A percentile compares a stretch with the other conserved stretches of the same genome.
These are phyloP conservation scores for Neonectria neomacrospora DNA, from an alignment of 2,329 filamentous ascomycete genomes.

Conservation along the genomic window DNA sequence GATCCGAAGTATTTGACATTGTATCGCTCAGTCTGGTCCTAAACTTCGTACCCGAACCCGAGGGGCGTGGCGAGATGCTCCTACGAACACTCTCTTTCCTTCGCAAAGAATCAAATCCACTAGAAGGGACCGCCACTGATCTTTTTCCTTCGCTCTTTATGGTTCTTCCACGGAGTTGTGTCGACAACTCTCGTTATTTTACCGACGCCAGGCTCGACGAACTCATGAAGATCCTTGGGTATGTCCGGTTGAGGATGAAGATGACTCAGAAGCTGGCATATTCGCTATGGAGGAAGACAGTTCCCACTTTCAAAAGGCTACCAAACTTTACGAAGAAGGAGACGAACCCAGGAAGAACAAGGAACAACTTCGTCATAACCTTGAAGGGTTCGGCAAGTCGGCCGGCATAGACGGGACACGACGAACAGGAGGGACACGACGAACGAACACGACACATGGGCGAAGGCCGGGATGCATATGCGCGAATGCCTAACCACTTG, in stretches of 20 bases:
- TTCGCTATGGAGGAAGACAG: conserved; percentile 78
- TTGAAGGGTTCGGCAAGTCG: conserved; percentile 56
- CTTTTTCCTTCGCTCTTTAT: conserved; percentile 81
- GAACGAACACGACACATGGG: conserved; percentile 26
- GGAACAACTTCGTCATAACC: conserved; percentile 93
- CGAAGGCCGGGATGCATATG: conserved; percentile 39
- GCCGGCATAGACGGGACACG: conserved; percentile 26
- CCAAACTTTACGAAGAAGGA: conserved; percentile 70
- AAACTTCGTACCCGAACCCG: conserved; percentile 89
- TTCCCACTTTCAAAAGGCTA: conserved; percentile 25
- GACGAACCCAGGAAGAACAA: conserved; percentile 75
- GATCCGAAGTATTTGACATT: conserved; percentile 80
- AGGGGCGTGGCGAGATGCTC: conserved; percentile 85
- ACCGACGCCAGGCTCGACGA: conserved; percentile 73
- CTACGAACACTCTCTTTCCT: conserved; percentile 79
- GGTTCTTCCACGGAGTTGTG: conserved; percentile 87
- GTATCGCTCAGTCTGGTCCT: conserved; percentile 92
- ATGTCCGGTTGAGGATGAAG: conserved; percentile 72
- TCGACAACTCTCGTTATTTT: conserved; percentile 91
- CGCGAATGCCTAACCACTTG: conserved; percentile 40
- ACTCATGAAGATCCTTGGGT: conserved; percentile 85
- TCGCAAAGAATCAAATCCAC: conserved; percentile 43
- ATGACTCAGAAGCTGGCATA: conserved; percentile 86
- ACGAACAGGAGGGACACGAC: conserved; percentile 21
- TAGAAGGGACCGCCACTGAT: conserved; percentile 42